Conservation (phyloP, 192 early-diverging fungal genomes). For the Phycomyces blakesleeanus region DNA sequence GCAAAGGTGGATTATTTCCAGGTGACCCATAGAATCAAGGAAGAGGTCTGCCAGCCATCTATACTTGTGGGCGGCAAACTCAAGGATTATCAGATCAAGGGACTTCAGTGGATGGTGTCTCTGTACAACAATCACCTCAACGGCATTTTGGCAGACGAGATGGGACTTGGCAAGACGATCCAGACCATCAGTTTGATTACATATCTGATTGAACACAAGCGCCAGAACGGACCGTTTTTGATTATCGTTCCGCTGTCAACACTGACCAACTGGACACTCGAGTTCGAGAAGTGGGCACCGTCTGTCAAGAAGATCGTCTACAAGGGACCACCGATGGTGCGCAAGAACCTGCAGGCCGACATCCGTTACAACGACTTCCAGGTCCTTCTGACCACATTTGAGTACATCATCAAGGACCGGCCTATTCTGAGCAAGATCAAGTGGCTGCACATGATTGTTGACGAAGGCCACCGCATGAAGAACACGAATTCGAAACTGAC, state of each 20-base stretch:
- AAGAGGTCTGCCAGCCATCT: constrained; percentile 73
- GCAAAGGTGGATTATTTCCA: constrained; percentile 77
- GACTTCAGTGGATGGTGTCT: constrained; percentile 99
- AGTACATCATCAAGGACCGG: constrained; percentile 94
- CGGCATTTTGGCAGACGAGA: constrained; percentile 97
- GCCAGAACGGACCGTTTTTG: constrained; percentile 92
- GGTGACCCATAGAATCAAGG: constrained; percentile 83
- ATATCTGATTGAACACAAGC: constrained; percentile 92
- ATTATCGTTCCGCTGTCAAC: constrained; percentile 96
- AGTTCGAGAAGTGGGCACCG: constrained; percentile 99
- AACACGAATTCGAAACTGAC: constrained; percentile 88
- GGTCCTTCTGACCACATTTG: constrained; percentile 94
- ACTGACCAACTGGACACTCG: constrained; percentile 93
- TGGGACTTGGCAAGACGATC: constrained; percentile 87
- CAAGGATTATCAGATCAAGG: constrained; percentile 97
- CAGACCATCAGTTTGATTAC: constrained; percentile 96
- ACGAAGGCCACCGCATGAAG: constrained; percentile 99
- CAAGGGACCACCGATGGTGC: constrained; percentile 80
- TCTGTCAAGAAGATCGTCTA: constrained; percentile 83
- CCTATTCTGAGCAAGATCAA: constrained; percentile 83
- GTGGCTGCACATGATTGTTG: constrained; percentile 98
- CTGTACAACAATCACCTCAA: constrained; percentile 98
- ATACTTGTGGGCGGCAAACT: constrained; percentile 87
- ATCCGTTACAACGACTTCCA: constrained; percentile 84
- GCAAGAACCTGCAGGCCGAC: constrained; percentile 65